A percentile compares a stretch with the other conserved stretches of the same genome.
phyloP scores from a whole-genome alignment of 2,329 filamentous ascomycete genomes.

The Purpureocillium lavendulum region DNA sequence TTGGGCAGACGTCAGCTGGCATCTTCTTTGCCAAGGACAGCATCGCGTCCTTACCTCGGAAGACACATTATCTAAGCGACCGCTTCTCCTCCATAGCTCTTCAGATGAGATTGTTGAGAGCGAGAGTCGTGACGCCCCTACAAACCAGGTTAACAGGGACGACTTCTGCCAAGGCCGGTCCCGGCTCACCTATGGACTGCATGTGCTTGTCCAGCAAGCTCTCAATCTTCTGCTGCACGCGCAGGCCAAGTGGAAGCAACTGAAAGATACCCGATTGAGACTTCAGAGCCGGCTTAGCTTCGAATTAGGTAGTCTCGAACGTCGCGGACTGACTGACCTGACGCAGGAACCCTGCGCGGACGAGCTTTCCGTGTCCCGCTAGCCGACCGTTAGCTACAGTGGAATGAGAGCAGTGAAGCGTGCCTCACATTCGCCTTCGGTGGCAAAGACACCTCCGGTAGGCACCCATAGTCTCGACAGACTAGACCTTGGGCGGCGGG shows the following conservation, averaged over 20 bases:
- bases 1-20: constrained; percentile 13
- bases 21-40: not conserved
- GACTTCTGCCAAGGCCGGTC: not conserved
- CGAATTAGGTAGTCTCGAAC: too few species aligned
- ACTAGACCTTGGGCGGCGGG: constrained; percentile 18
- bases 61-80: constrained; percentile 63
- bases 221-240: constrained; percentile 86
- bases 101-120: constrained; percentile 82
- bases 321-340: constrained; percentile 40
- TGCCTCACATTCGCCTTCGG: constrained; percentile 42
- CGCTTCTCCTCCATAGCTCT: constrained; percentile 73
- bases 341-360: constrained; percentile 65
- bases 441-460: constrained; percentile 57
- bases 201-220: constrained; percentile 83
- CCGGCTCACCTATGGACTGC: constrained; percentile 53
- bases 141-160: not conserved
- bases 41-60: constrained; percentile 57
- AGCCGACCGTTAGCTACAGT: constrained; percentile 10
- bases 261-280: constrained; percentile 89
- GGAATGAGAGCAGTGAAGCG: too few species aligned
- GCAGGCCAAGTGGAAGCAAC: constrained; percentile 74
- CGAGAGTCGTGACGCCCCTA: constrained; percentile 70
- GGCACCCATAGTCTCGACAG: constrained; percentile 75
- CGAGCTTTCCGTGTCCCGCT: constrained; percentile 60
- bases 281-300: constrained; percentile 26